Conservation (phyloP, 495 filamentous ascomycete genomes). For the Monascus purpureus region DNA sequence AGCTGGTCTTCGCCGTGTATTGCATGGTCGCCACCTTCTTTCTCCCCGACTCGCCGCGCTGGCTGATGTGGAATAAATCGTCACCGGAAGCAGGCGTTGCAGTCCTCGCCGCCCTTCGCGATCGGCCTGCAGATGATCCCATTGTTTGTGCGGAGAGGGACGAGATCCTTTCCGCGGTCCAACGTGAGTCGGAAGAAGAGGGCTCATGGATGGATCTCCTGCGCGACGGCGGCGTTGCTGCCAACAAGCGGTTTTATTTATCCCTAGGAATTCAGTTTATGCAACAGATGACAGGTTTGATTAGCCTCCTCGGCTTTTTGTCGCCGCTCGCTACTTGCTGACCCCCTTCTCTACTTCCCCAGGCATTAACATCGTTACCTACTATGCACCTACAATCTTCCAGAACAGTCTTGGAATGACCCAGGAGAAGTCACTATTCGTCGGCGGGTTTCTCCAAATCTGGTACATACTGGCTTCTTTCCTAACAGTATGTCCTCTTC, state of each 20-base stretch:
- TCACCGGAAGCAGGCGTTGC: slow-evolving; percentile 13
- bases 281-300: slow-evolving; percentile 20
- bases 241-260: slow-evolving; percentile 16
- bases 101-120: slow-evolving; percentile 23
- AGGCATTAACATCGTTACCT: no score
- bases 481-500: no score
- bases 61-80: slow-evolving; percentile 14
- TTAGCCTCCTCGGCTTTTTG: slow-evolving; percentile 3
- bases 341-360: slow-evolving; percentile 14
- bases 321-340: neutral
- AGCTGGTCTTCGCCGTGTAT: slow-evolving; percentile 29
- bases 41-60: slow-evolving; percentile 20
- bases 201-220: no score
- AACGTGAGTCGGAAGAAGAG: no score
- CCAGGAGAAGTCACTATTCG: no score
- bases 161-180: no score
- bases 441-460: no score
- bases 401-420: no score
- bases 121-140: slow-evolving; percentile 14
- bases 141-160: slow-evolving; percentile 12
- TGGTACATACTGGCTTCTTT: no score
- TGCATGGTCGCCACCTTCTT: slow-evolving; percentile 11
- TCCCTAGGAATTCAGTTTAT: slow-evolving; percentile 23
- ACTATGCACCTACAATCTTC: no score
- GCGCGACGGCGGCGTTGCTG: slow-evolving; percentile 13